A percentile compares a stretch with the other conserved stretches of the same genome.
These are phyloP conservation scores for Macrolepiota fuliginosa DNA, from an alignment of 768 basidiomycete species.

Conservation along the genomic window DNA sequence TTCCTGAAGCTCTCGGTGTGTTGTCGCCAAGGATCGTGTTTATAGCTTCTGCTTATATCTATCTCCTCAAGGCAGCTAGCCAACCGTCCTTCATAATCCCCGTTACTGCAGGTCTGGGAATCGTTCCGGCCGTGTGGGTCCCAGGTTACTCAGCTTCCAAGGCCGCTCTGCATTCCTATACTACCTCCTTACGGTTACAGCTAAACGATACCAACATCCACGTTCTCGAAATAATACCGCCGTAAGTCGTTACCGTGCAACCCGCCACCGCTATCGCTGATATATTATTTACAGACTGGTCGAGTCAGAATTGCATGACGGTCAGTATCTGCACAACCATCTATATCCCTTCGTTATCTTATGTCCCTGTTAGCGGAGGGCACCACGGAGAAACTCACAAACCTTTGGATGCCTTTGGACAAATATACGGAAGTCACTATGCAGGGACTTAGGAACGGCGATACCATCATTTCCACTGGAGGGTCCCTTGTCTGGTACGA, in stretches of 20 bases:
- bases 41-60: background rate
- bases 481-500: conserved; percentile 20
- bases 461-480: conserved; percentile 21
- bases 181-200: conserved; percentile 40
- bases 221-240: conserved; percentile 53
- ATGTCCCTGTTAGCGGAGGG: conserved; percentile 37
- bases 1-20: conserved; percentile 51
- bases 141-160: conserved; percentile 52
- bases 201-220: conserved; percentile 45
- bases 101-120: conserved; percentile 46
- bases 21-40: background rate
- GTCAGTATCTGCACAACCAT: conserved; percentile 25
- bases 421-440: conserved; percentile 34
- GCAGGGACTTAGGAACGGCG: conserved; percentile 22
- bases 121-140: conserved; percentile 35
- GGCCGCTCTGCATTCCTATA: conserved; percentile 49
- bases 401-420: conserved; percentile 48
- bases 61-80: conserved; percentile 30
- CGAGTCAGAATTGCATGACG: conserved; percentile 57
- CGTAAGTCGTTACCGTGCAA: conserved; percentile 31
- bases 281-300: conserved; percentile 35
- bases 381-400: conserved; percentile 39
- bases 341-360: background rate
- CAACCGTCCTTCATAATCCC: conserved; percentile 43
- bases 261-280: background rate